Conservation (phyloP, 257 asterid genomes). For the Echites panduratus region DNA sequence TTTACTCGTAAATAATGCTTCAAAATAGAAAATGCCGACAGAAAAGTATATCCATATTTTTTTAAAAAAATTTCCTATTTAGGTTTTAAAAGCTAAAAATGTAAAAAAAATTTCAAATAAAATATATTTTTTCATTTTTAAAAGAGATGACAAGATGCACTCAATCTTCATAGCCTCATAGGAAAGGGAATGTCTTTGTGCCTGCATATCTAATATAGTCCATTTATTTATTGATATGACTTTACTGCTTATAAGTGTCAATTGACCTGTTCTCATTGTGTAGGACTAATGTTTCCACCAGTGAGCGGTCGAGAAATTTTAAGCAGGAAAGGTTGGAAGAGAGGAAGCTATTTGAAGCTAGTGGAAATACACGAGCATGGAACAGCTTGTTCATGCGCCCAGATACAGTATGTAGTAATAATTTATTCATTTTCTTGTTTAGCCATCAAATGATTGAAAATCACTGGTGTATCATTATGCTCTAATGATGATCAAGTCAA, state of each 20-base stretch:
- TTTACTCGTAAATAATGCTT: neutral
- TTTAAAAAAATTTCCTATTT: neutral
- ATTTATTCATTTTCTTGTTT: neutral
- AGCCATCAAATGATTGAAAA: neutral
- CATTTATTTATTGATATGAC: neutral
- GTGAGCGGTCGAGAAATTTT: conserved; percentile 48
- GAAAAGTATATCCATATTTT: neutral
- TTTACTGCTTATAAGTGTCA: neutral
- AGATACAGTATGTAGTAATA: conserved; percentile 63
- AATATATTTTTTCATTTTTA: neutral
- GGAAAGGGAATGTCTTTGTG: neutral
- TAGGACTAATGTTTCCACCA: conserved; percentile 37
- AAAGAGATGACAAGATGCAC: neutral
- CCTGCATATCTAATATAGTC: neutral
- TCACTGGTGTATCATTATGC: neutral
- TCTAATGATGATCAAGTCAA: too few species aligned
- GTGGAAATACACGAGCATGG: conserved; percentile 23
- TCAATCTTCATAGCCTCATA: neutral
- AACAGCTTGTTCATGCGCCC: conserved; percentile 81
- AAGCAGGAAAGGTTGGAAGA: too few species aligned
- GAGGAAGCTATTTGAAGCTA: too few species aligned
- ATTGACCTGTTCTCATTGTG: conserved; percentile 7
- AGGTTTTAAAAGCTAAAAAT: neutral
- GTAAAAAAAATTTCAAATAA: neutral
- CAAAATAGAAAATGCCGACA: neutral